Evolutionary conservation across 352 stramenopile species (phyloP), one percentile per base, ranked within the genome.

Genomic region (Pythium guiyangense): DNA sequence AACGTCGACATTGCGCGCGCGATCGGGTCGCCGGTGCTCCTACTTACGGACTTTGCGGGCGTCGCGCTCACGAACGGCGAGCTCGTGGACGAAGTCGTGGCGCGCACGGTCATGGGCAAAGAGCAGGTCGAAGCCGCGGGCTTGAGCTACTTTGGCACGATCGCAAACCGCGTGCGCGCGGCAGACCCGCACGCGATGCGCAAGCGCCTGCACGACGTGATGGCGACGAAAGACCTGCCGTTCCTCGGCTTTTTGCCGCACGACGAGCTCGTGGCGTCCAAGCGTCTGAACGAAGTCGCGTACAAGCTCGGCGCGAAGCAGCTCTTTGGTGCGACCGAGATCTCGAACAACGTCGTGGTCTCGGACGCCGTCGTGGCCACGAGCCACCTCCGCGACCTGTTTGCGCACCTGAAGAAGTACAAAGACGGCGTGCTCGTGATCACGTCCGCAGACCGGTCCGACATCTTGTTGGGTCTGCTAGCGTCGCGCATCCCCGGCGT

Each of bases 1-100:
- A 88, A 92, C 56, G 69, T 79, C 17, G 79, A 92, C 54, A 82
- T 92, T 56, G 82, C 82, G 54, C 88, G 86, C 48, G 73, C 79
- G 25, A 64, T 92, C 9, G 79, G 79, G 10, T 67, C 79, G 6
- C 79, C 79, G 6, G 73, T 92, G 48, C 58, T 92, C 6, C 66
- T 85, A 25, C 63, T 88, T 17, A 77, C 72, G n/a, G 82, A 92
- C 54, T 71, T 86, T 34, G 62, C 56, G 22, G 66, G 69, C 20
- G 59, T 64, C 2, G 22, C 59, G 14, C 49, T 57, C 43, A 55
- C 56, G 0, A 73, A 77, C 37, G 64, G 64, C 14, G 62, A 75
- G 17, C 34, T 83, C 14, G 45, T 75, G 6, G 62, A 74, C 1
- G 78, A 88, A 57, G 84, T 92, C 22, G 51, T 84, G 14, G 72